Conservation (phyloP, 139 green algal species). For the Astrephomene gubernaculifera region DNA sequence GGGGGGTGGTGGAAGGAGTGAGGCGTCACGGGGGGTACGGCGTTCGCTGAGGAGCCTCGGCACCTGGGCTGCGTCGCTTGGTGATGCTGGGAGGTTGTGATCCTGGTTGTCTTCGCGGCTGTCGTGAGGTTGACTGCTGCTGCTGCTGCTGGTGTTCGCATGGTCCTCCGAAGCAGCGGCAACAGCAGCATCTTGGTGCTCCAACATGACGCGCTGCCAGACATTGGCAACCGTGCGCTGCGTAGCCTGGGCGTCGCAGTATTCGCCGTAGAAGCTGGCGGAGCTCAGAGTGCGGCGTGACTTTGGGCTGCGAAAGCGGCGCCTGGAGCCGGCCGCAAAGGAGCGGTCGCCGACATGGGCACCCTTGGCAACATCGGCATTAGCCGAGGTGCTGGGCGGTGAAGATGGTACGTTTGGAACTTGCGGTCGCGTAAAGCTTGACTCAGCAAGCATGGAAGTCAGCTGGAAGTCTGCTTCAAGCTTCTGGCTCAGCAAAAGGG, state of each 20-base stretch:
- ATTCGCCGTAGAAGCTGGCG: constrained; percentile 33
- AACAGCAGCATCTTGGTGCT: background rate
- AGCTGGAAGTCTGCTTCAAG: background rate
- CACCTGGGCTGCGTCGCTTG: too few species aligned
- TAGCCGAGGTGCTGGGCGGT: constrained; percentile 18
- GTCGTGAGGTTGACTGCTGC: too few species aligned
- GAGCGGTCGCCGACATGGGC: background rate
- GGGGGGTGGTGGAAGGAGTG: too few species aligned
- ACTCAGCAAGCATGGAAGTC: background rate
- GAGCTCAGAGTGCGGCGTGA: constrained; percentile 14
- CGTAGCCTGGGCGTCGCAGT: constrained; percentile 8
- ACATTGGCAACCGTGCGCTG: background rate
- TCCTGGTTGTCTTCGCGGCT: too few species aligned
- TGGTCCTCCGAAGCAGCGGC: background rate
- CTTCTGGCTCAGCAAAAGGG: background rate
- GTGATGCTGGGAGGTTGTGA: too few species aligned
- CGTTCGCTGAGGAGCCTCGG: too few species aligned
- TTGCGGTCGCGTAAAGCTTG: background rate
- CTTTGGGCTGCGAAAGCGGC: background rate
- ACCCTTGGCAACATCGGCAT: background rate
- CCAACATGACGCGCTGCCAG: constrained; percentile 15
- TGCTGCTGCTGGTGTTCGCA: too few species aligned
- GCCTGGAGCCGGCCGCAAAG: constrained; percentile 16
- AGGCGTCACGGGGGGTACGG: too few species aligned
- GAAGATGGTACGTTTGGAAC: background rate